Base-by-base conservation (phyloP, 768 basidiomycete genomes). In the Lyophyllum atratum region DNA sequence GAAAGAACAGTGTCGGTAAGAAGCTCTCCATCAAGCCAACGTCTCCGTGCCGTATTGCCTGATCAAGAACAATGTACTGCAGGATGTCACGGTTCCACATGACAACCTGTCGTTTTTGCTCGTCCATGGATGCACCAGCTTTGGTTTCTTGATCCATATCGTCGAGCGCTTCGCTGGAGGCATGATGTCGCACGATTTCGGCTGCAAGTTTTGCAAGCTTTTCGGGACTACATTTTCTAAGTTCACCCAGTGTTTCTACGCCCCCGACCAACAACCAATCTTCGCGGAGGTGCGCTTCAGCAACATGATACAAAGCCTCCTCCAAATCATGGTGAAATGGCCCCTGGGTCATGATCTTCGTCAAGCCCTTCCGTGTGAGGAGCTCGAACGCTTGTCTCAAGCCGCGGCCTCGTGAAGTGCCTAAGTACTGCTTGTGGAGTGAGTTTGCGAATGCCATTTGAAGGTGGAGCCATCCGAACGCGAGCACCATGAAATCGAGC, bases 391-490 rank as follows among this genome's bases (percentile, higher is more conserved):
- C 71, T 1, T 73, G 68, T 17, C 58, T 42, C 2, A 76, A 57
- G 0, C 73, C 71, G 1, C 66, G 58, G 0, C 66, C 62, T 19
- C 55, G 55, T 9, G 61, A 47, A 0, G 74, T 74, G 0, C 74
- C 74, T 4, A 71, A 64, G 58, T 77, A 80, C 52, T 80, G 78
- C 42, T 73, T 70, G 54, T 80, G 73, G 0, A 80, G 45, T 0
- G 76, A 76, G 42, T 73, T 70, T 3, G 68, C 75, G 49, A 70
- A 70, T 4, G 76, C 76, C 70, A 81, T 78, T 25, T 61, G 39
- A 0, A 70, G 56, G 53, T 81, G 78, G 15, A 81, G 69, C 76
- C 76, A 81, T 0, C 79, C 74, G 43, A 75, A 74, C 0, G 65
- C 50, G 0, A 63, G 48, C 1, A 74, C 42, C 4, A 74, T 54